Evolutionary conservation across 768 basidiomycete species (phyloP), one percentile per base, ranked within the genome.

Genomic region (Pseudohyphozyma bogoriensis): DNA sequence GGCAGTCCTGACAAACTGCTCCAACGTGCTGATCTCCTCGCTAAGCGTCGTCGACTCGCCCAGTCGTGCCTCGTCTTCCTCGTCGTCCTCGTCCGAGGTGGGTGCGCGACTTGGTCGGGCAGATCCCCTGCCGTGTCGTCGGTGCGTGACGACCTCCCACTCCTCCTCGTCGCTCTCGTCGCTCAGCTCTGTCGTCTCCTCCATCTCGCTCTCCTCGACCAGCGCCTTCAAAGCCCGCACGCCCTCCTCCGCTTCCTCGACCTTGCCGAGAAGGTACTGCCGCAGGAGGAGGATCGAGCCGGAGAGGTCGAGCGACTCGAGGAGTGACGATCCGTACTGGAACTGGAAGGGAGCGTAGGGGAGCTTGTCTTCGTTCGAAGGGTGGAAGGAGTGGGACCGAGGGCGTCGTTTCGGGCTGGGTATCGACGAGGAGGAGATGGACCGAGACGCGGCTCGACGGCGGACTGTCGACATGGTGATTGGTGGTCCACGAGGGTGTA

Each of bases 241-340:
- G 3, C 49, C 56, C 37, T 31, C 39, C 56, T 66, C 65, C 0
- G 59, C 58, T 15, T 55, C 49, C 13, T 58, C 65, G 28, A 66
- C 31, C 35, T 49, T 55, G 37, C 56, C 56, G 2, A 39, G 28
- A 24, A 66, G 52, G 56, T 55, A 60, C 26, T 58, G 46, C 29
- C 42, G 50, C 20, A 66, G 22, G 36, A 51, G 32, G 26, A 31
- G 3, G 55, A 50, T 29, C 51, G 50, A 12, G 51, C 53, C 15
- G 57, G 60, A 35, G 28, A 66, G 32, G 32, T 66, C 65, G 24
- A 66, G 56, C 46, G 58, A 60, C 6, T 63, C 40, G 45, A 66
- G 55, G 12, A 63, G 58, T 22, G 35, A 31, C 18, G 51, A 52
- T 12, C 47, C 47, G 47, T 49, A 49, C 26, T 29, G 15, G 47